Percentiles rank a stretch among this genome's conserved stretches.
Conservation (phyloP, 2,329 filamentous ascomycete genomes). For the Myriangium duriaei region DNA sequence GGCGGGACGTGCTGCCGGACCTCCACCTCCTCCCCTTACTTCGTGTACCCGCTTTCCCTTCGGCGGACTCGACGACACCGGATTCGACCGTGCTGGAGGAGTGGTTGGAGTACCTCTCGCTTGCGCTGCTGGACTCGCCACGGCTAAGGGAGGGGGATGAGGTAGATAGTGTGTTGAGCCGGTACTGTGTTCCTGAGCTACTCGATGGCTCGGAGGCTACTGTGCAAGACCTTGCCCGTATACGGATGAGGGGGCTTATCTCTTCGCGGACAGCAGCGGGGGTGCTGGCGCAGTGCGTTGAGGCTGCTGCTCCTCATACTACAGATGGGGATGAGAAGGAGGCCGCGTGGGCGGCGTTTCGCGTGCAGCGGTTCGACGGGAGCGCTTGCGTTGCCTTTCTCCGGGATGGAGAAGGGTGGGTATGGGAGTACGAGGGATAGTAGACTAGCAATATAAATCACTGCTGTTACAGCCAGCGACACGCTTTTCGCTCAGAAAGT, state of each 20-base stretch:
- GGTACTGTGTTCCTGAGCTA: conserved; percentile 45
- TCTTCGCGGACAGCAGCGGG: conserved; percentile 22
- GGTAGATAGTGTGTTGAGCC: conserved; percentile 57
- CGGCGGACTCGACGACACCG: conserved; percentile 5
- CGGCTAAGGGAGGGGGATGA: conserved; percentile 44
- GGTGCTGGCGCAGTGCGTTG: conserved; percentile 19
- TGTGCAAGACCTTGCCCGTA: conserved; percentile 20
- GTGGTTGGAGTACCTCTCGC: conserved; percentile 61
- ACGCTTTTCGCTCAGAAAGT: too few relatives aligned
- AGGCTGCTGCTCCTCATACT: conserved; percentile 12
- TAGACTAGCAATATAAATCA: too few relatives aligned
- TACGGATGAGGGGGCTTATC: conserved; percentile 34
- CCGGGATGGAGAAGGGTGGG: conserved; percentile 15
- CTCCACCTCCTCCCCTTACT: conserved; percentile 8
- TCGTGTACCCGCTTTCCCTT: conserved; percentile 14
- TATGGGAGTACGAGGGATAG: conserved; percentile 22
- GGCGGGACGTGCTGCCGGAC: conserved; percentile 18
- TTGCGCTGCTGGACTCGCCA: conserved; percentile 55
- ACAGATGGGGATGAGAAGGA: conserved; percentile 9
- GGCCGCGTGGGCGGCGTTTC: conserved; percentile 21
- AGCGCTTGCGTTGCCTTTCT: conserved; percentile 21
- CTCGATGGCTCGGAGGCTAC: background rate
- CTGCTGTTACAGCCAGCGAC: too few relatives aligned
- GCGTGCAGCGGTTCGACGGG: conserved; percentile 19
- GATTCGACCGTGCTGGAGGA: conserved; percentile 20